phyloP scores from a whole-genome alignment of 306 rosid species.

The Rosa lucieae region DNA sequence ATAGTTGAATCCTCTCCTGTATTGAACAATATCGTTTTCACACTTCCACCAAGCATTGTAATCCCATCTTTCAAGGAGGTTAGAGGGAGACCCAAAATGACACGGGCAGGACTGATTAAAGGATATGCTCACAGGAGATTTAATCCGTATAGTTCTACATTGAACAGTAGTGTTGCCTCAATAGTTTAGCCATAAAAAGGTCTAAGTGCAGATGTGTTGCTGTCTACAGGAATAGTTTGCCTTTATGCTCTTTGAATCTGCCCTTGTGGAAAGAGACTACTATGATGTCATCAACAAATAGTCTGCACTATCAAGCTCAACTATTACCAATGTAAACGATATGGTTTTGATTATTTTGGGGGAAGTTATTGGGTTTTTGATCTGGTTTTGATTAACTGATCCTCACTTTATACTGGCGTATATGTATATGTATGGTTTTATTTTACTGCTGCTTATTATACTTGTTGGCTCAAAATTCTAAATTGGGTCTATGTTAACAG shows the following conservation, averaged over 20 bases:
- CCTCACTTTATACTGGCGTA: neutral
- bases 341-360: neutral
- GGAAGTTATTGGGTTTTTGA: neutral
- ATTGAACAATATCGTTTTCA: neutral
- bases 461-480: neutral
- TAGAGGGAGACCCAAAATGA: neutral
- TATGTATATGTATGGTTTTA: neutral
- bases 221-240: neutral
- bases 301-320: too few relatives aligned
- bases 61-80: neutral
- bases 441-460: slow-evolving; percentile 22
- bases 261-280: neutral
- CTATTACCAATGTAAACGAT: neutral
- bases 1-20: too few relatives aligned
- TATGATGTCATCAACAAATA: neutral
- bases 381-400: neutral
- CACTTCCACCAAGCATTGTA: too few relatives aligned
- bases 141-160: neutral
- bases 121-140: neutral
- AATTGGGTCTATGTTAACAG: slow-evolving; percentile 41
- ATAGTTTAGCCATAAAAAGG: neutral
- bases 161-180: neutral
- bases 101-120: neutral
- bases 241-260: neutral
- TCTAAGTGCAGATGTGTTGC: neutral